A percentile compares a stretch with the other conserved stretches of the same genome.
These are phyloP conservation scores for Zizania latifolia DNA, from an alignment of 176 grass and related monocot genomes.

Conservation along the genomic window DNA sequence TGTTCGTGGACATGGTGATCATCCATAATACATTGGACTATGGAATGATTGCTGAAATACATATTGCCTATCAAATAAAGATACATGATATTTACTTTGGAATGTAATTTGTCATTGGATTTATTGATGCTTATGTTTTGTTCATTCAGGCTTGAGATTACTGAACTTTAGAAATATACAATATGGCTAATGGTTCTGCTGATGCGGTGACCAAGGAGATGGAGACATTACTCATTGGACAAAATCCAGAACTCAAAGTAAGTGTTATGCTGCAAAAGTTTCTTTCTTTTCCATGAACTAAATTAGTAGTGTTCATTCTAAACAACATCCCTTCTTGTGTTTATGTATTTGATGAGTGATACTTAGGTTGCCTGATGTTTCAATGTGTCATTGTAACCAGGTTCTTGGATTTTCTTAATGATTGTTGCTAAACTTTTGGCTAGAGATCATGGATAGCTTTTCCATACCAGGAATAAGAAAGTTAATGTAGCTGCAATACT, in stretches of 20 bases:
- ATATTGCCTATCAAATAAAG: not conserved
- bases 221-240: constrained; percentile 29
- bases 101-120: not conserved
- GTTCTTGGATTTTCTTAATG: not conserved
- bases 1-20: not conserved
- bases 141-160: constrained; percentile 1
- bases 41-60: not conserved
- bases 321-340: not conserved
- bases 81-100: not conserved
- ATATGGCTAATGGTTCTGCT: constrained; percentile 15
- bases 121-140: not conserved
- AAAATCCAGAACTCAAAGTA: constrained; percentile 24
- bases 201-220: constrained; percentile 32
- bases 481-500: not conserved
- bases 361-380: too few relatives aligned
- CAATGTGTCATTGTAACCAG: not conserved
- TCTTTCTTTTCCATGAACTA: not conserved
- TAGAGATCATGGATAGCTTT: not conserved
- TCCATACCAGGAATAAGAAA: not conserved
- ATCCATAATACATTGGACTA: not conserved
- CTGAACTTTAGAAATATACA: not conserved
- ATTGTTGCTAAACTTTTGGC: not conserved
- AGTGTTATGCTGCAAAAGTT: not conserved
- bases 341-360: not conserved
- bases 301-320: not conserved